Base-by-base conservation (phyloP, 2,329 filamentous ascomycete species). In the Arthroderma sp. region DNA sequence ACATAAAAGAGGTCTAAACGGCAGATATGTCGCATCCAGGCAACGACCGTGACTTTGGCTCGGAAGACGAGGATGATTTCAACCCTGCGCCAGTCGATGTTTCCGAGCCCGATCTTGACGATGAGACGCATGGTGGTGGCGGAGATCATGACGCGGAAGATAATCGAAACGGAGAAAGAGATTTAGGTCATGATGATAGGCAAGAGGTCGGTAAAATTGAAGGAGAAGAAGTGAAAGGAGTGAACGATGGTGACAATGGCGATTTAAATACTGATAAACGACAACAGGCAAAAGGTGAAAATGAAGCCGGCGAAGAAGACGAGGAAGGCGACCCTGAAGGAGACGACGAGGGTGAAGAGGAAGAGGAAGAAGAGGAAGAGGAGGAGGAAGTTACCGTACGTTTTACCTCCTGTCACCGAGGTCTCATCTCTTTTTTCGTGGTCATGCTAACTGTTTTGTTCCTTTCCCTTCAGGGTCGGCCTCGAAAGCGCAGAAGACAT, bases 31-130 rank as follows among this genome's bases (percentile, higher is more conserved):
- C 72, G 66, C 59, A 49, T 6, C 54, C 41, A 41, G 55, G 54
- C 3, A 71, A 73, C 44, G 73, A 78, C 63, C 73, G 78, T 52
- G 74, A 79, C 61, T 79, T 79, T 58, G 76, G 74, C 31, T 79
- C 78, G 56, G 79, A 80, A 53, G 86, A 88, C 57, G 85, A 87
- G 47, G 88, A 94, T 65, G 86, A 91, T 70, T 95, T 96, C 79
- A 95, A 95, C 70, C 91, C 90, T 54, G 82, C 80, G 53, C 85
- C 86, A 19, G 85, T 82, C 60, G 82, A 88, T 59, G 67, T 82
- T 35, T 93, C 87, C 2, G 88, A 91, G 63, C 84, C 83, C 54
- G 87, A 89, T 60, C 79, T 76, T 62, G 73, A 75, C 65, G 69
- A 73, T 39, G 61, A 62, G 44, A 57, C 60, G 57, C 37, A 47